These are phyloP conservation scores for Podila verticillata DNA, from an alignment of 192 early-diverging fungal genomes.

Conservation along the genomic window DNA sequence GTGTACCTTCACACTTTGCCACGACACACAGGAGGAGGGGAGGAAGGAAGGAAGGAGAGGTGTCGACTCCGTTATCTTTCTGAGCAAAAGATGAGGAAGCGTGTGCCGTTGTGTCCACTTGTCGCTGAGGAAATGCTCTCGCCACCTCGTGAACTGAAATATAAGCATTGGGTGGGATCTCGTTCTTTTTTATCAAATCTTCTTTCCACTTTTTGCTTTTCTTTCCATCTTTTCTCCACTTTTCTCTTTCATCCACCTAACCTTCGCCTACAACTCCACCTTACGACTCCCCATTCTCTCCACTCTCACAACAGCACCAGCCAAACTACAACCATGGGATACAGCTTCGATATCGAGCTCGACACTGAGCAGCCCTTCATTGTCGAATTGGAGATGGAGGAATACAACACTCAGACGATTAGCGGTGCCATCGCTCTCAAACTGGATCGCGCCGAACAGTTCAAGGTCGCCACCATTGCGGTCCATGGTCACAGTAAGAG, in stretches of 20 bases:
- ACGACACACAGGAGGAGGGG: too few relatives aligned
- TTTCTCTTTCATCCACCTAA: neutral
- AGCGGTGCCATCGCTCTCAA: conserved; percentile 28
- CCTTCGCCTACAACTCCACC: too few relatives aligned
- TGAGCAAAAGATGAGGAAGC: too few relatives aligned
- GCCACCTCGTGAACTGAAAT: too few relatives aligned
- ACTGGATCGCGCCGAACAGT: conserved; percentile 27
- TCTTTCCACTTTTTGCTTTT: neutral
- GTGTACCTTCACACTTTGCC: too few relatives aligned
- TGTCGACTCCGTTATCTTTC: too few relatives aligned
- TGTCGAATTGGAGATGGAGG: conserved; percentile 28
- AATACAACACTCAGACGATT: conserved; percentile 17
- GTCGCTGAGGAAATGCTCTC: too few relatives aligned
- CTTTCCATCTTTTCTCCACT: neutral
- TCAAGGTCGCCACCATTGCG: conserved; percentile 41
- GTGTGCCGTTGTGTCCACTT: too few relatives aligned
- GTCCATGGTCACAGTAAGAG: conserved; percentile 45
- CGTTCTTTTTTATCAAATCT: conserved; percentile 9
- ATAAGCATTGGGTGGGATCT: neutral
- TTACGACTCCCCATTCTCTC: neutral
- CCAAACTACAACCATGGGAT: conserved; percentile 20
- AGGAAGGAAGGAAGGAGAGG: too few relatives aligned
- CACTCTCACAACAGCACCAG: neutral
- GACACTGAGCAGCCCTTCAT: conserved; percentile 48
- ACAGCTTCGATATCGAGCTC: conserved; percentile 42